Evolutionary conservation across 164 flowering plant species (phyloP), one percentile per base, ranked within the genome.

Genomic region (Echeveria elegans): DNA sequence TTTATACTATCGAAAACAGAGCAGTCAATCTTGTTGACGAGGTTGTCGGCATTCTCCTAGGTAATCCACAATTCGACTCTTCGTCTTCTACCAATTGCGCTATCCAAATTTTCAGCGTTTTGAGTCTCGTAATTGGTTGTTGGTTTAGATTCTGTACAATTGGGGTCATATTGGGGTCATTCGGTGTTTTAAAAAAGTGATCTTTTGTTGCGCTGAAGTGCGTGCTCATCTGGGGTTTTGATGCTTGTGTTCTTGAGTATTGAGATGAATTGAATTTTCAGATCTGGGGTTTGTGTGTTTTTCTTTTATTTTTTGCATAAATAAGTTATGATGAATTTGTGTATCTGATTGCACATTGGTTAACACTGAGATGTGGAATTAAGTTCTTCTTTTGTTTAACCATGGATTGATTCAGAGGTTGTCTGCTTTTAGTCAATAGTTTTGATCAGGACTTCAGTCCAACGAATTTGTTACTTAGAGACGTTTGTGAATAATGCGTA

Each of bases 201-300:
- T 48, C 21, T 48, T 19, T 40, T 4, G 18, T 5, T 18, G n/a
- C 23, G 6, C 0, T 19, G 23, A 19, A 48, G 53, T 48, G 26
- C 7, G 53, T 48, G 53, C 53, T 48, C 53, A 48, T n/a, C 53
- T 38, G 12, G 11, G 48, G n/a, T 14, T 45, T 45, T 45, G 15
- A 45, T 45, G 48, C n/a, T n/a, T n/a, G n/a, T n/a, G n/a, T n/a
- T n/a, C n/a, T n/a, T n/a, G n/a, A n/a, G n/a, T n/a, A n/a, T n/a
- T 18, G 19, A 16, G 23, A 18, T 48, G 8, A 48, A 4, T 16
- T 48, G 23, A 18, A 19, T 1, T 19, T 18, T 38, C 41, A 48
- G 53, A 48, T 48, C 23, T 48, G 53, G 53, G 53, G 53, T 1
- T 48, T 48, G 53, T 48, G 53, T 48, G n/a, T n/a, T n/a, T n/a